A percentile compares a stretch with the other conserved stretches of the same genome.
phyloP scores from a whole-genome alignment of 2,329 filamentous ascomycete genomes.

The Neoarthrinium moseri region DNA sequence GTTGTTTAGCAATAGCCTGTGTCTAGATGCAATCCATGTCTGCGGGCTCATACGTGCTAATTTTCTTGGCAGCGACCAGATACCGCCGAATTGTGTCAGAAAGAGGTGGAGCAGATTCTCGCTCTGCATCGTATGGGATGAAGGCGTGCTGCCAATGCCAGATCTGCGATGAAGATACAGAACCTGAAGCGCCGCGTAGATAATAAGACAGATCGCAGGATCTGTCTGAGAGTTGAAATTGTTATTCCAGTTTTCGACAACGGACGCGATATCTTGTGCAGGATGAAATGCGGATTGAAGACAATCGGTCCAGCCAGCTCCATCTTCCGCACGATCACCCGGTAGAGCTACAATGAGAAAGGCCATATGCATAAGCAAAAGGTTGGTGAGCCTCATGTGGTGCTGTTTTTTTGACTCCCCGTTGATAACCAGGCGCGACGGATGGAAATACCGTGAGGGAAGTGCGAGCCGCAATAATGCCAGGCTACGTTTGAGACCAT shows the following conservation, averaged over 20 bases:
- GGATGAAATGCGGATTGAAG: too few species aligned
- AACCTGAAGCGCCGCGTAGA: not conserved
- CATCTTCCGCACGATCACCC: constrained; percentile 26
- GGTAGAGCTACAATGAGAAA: constrained; percentile 20
- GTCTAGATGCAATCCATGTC: too few species aligned
- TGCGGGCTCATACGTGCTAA: too few species aligned
- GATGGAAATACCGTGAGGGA: constrained; percentile 27
- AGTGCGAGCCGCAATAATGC: constrained; percentile 26
- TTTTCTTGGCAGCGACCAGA: too few species aligned
- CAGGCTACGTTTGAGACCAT: constrained; percentile 16
- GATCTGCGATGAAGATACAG: not conserved
- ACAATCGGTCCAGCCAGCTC: too few species aligned
- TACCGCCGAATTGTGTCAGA: too few species aligned
- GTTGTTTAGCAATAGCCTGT: too few species aligned
- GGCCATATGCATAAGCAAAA: constrained; percentile 24
- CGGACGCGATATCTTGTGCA: constrained; percentile 28
- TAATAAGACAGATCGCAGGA: not conserved
- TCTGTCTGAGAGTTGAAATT: not conserved
- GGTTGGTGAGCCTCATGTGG: constrained; percentile 21
- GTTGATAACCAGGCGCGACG: constrained; percentile 25
- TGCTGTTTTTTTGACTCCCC: constrained; percentile 26
- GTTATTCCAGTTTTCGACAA: constrained; percentile 28
- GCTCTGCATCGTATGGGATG: too few species aligned
- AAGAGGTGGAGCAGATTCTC: too few species aligned
- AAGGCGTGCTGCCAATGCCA: too few species aligned